These are phyloP conservation scores for Picochlorum sp. DNA, from an alignment of 139 green algal genomes.

Conservation along the genomic window DNA sequence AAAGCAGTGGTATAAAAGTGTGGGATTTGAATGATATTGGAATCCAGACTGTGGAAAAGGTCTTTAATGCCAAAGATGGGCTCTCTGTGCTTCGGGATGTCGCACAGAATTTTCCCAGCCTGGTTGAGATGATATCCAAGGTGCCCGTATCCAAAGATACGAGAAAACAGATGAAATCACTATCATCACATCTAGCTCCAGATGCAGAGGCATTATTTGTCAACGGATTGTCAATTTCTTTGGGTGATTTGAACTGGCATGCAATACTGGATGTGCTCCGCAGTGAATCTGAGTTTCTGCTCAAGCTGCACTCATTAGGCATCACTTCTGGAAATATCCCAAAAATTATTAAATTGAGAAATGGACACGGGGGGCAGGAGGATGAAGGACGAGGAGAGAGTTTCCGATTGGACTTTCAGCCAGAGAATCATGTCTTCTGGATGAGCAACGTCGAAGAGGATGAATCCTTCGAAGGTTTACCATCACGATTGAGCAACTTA, in stretches of 20 bases:
- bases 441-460: constrained; percentile 85
- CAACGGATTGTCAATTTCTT: constrained; percentile 63
- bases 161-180: constrained; percentile 3
- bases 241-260: constrained; percentile 55
- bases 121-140: constrained; percentile 61
- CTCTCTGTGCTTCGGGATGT: constrained; percentile 68
- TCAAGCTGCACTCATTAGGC: constrained; percentile 30
- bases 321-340: constrained; percentile 26
- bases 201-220: constrained; percentile 59
- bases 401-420: background rate
- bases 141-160: constrained; percentile 29
- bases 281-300: constrained; percentile 39
- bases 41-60: constrained; percentile 70
- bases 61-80: constrained; percentile 55
- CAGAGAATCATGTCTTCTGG: constrained; percentile 25
- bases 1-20: constrained; percentile 56
- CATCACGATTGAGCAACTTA: constrained; percentile 27
- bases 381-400: background rate
- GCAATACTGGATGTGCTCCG: constrained; percentile 42
- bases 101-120: constrained; percentile 75
- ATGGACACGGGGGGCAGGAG: background rate
- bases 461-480: constrained; percentile 29
- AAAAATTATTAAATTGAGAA: constrained; percentile 6
- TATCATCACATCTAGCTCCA: constrained; percentile 23
- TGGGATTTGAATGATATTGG: constrained; percentile 73